phyloP scores from a whole-genome alignment of 352 stramenopile genomes.

The Phytophthora constricta region DNA sequence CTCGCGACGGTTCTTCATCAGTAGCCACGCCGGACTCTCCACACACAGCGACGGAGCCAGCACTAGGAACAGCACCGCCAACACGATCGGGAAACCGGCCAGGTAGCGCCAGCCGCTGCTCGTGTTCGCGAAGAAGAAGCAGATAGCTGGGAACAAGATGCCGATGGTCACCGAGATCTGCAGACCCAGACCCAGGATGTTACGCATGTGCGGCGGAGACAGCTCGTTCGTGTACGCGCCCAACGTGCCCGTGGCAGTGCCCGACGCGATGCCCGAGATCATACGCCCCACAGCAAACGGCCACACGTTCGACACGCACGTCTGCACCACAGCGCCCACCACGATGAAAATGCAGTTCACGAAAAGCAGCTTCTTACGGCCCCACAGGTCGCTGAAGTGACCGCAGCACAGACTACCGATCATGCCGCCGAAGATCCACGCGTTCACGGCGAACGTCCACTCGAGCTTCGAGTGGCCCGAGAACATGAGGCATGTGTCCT shows the following conservation, averaged over 20 bases:
- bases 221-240: constrained; percentile 27
- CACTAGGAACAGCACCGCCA: constrained; percentile 41
- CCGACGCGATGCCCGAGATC: constrained; percentile 17
- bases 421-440: constrained; percentile 61
- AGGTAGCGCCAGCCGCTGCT: constrained; percentile 21
- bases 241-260: constrained; percentile 16
- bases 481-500: constrained; percentile 20
- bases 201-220: constrained; percentile 20
- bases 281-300: constrained; percentile 24
- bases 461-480: constrained; percentile 20
- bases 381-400: constrained; percentile 33
- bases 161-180: constrained; percentile 32
- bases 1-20: constrained; percentile 21
- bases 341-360: constrained; percentile 43
- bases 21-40: constrained; percentile 44
- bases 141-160: constrained; percentile 28
- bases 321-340: constrained; percentile 34
- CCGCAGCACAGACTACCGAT: constrained; percentile 49
- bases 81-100: constrained; percentile 39
- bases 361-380: constrained; percentile 36
- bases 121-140: constrained; percentile 26
- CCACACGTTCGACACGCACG: constrained; percentile 24
- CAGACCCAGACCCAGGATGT: constrained; percentile 36
- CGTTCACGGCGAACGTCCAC: constrained; percentile 32
- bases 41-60: constrained; percentile 46